Conservation (phyloP, 768 basidiomycete species). For the Inosperma sp. region DNA sequence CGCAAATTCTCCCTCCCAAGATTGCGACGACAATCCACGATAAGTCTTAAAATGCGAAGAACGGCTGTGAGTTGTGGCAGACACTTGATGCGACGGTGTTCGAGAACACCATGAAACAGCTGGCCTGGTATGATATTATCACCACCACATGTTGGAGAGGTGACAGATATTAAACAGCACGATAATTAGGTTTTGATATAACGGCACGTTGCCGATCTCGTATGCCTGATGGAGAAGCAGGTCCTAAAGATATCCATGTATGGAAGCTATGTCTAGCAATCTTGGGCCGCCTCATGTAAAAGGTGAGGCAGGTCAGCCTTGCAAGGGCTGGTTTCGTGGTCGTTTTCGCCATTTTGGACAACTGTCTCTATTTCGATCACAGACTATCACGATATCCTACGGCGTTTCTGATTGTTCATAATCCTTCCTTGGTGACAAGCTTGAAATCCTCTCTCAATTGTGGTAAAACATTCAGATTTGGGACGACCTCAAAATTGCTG, state of each 20-base stretch:
- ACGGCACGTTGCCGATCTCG: constrained; percentile 1
- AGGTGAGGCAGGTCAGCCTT: constrained; percentile 33
- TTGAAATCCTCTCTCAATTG: constrained; percentile 13
- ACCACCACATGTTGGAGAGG: no score
- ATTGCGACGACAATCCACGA: no score
- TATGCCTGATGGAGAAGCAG: constrained; percentile 13
- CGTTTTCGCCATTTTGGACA: constrained; percentile 24
- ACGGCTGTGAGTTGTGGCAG: no score
- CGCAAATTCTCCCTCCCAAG: no score
- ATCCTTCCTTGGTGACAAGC: constrained; percentile 20
- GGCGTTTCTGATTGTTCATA: constrained; percentile 17
- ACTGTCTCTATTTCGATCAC: constrained; percentile 22
- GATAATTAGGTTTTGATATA: background rate
- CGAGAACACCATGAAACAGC: no score
- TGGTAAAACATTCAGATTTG: constrained; percentile 17
- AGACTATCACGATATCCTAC: constrained; percentile 30
- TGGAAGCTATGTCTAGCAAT: constrained; percentile 10
- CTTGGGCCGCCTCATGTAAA: constrained; percentile 36
- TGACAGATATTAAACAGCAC: constrained; percentile 10
- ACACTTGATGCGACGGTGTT: no score
- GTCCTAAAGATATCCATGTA: constrained; percentile 7
- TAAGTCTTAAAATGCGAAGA: no score
- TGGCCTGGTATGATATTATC: no score
- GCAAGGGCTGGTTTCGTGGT: constrained; percentile 13
- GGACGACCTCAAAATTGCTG: constrained; percentile 11